phyloP scores from a whole-genome alignment of 352 stramenopile genomes.

The Phytophthora tentaculata region DNA sequence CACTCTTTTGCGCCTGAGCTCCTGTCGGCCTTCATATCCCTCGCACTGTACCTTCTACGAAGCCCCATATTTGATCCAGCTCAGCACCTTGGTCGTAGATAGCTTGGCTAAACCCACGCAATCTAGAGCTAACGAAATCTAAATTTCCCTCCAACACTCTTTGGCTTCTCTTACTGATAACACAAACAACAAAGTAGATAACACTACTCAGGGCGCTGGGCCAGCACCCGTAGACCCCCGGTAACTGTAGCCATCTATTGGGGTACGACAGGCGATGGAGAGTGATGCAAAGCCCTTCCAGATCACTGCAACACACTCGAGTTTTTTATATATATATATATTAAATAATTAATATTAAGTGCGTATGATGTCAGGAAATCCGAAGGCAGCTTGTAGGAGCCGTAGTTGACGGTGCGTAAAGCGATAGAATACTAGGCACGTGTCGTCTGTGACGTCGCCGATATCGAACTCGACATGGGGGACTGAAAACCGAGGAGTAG shows the following conservation, averaged over 20 bases:
- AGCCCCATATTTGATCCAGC: neutral
- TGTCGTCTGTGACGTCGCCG: constrained; percentile 23
- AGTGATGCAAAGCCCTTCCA: constrained; percentile 12
- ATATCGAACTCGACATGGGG: constrained; percentile 50
- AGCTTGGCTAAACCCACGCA: neutral
- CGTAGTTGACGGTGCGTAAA: constrained; percentile 13
- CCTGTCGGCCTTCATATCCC: neutral
- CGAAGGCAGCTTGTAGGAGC: neutral
- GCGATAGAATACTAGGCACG: constrained; percentile 39
- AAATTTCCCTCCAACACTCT: neutral
- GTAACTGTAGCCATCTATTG: constrained; percentile 8
- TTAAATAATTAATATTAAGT: too few relatives aligned
- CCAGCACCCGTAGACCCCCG: constrained; percentile 6
- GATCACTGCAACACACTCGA: constrained; percentile 2
- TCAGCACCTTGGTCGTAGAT: neutral
- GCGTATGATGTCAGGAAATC: constrained; percentile 6
- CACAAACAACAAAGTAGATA: neutral
- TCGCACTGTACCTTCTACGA: neutral
- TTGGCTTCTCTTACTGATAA: neutral
- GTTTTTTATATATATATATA: too few relatives aligned
- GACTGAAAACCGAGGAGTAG: constrained; percentile 16
- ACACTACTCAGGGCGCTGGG: constrained; percentile 11
- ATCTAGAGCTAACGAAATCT: neutral
- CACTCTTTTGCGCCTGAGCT: neutral
- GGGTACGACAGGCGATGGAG: constrained; percentile 2